Evolutionary conservation across 2,329 filamentous ascomycete species (phyloP).

Genomic region (Juglanconis sp.): DNA sequence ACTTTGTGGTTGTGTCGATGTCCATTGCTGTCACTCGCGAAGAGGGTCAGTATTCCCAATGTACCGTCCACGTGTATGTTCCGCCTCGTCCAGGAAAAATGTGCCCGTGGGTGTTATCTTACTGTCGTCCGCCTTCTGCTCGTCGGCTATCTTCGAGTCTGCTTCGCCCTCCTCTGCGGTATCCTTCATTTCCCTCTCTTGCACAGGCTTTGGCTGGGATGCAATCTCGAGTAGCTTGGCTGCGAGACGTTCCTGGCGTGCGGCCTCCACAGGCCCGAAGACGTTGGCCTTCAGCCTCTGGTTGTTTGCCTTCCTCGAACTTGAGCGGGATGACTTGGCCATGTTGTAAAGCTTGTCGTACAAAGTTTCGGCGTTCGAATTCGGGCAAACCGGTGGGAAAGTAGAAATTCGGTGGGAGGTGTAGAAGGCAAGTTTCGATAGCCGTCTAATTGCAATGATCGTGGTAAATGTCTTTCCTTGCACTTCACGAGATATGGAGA

Average conservation of each 20-base stretch:
- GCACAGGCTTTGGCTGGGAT: conserved; percentile 67
- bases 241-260: conserved; percentile 77
- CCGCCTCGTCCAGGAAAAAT: neutral
- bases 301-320: conserved; percentile 79
- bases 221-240: conserved; percentile 81
- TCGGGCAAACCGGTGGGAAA: neutral
- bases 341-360: conserved; percentile 44
- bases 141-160: conserved; percentile 27
- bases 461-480: neutral
- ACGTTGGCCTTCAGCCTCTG: conserved; percentile 73
- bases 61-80: neutral
- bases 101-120: conserved; percentile 25
- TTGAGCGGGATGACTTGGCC: conserved; percentile 84
- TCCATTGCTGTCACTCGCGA: conserved; percentile 50
- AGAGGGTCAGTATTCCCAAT: neutral
- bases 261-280: conserved; percentile 78
- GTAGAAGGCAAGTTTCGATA: neutral
- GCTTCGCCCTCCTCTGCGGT: conserved; percentile 43
- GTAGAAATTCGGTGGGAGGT: neutral
- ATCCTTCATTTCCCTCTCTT: conserved; percentile 37
- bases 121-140: conserved; percentile 28
- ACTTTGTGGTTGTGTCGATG: conserved; percentile 43
- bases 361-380: neutral
- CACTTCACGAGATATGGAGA: neutral
- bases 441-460: neutral